Evolutionary conservation across 2,329 filamentous ascomycete species (phyloP).

Genomic region (Aspergillus chevalieri): DNA sequence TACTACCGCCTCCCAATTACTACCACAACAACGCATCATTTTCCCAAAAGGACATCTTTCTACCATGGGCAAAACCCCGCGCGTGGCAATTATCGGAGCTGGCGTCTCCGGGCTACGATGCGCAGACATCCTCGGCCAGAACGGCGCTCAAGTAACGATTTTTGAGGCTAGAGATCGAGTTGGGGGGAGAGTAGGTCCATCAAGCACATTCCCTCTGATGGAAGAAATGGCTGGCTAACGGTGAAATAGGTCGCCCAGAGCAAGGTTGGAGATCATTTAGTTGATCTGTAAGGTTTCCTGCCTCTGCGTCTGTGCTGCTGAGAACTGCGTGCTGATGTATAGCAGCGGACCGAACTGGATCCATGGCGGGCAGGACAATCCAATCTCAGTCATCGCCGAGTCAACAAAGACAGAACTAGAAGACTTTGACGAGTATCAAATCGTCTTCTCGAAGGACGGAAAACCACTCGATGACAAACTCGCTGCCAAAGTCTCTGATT

Average conservation of each 20-base stretch:
- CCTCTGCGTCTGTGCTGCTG: no score
- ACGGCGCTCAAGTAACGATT: constrained; percentile 53
- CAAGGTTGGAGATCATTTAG: constrained; percentile 42
- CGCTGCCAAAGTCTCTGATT: constrained; percentile 30
- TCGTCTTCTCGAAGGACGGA: constrained; percentile 45
- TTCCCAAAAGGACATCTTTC: background rate
- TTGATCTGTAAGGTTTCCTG: constrained; percentile 50
- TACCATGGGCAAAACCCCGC: constrained; percentile 36
- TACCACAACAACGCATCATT: background rate
- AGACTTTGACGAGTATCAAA: constrained; percentile 48
- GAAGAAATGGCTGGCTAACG: constrained; percentile 1
- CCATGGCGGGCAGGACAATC: constrained; percentile 55
- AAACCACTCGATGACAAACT: constrained; percentile 30
- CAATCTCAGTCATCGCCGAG: constrained; percentile 52
- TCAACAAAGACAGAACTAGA: constrained; percentile 46
- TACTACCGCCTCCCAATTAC: background rate
- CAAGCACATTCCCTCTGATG: no score
- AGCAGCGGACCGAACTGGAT: constrained; percentile 59
- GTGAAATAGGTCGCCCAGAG: constrained; percentile 44
- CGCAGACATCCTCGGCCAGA: constrained; percentile 52
- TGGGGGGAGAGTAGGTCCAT: constrained; percentile 45
- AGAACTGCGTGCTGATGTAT: constrained; percentile 9
- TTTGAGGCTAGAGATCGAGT: constrained; percentile 54
- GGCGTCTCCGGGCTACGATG: constrained; percentile 56
- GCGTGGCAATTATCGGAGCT: constrained; percentile 56